Base-by-base conservation (phyloP, 2,329 filamentous ascomycete genomes). In the Juglanconis sp. region DNA sequence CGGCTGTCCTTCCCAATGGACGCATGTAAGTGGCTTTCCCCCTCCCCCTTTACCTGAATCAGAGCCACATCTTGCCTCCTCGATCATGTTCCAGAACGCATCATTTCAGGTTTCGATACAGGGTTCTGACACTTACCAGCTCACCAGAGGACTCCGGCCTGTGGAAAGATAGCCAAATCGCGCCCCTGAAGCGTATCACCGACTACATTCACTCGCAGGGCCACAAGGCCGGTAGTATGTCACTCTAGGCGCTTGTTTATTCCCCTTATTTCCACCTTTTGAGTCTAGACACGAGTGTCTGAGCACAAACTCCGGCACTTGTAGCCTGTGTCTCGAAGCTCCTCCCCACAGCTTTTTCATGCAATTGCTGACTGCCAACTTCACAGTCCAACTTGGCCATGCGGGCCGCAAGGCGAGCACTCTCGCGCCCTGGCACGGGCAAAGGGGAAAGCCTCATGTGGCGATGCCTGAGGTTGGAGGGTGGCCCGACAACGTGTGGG, bases 91-190 rank as follows among this genome's bases (percentile, higher is more conserved):
- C 24, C 24, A 24, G 24, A 24, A 24, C 24, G 24, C 24, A 24
- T 24, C 24, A 24, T 2, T 24, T 24, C 24, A 24, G 24, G 24
- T 24, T 24, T 24, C 24, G 24, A 24, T 24, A 24, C 24, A 47
- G 13, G 44, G 17, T 24, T 3, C 8, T 42, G 10, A 42, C 10
- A 42, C 38, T 11, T 13, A 10, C 10, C 4, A 48, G 46, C 77
- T 89, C 90, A 0, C 91, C 92, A 1, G 81, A 93, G 71, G 90
- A 94, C 71, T 76, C 79, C 11, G 92, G 93, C 0, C 76, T 97
- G 7, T 97, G 92, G 93, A 81, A 89, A 64, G 93, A 96, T 72
- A 86, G 82, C 38, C 93, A 97, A 72, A 88, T 93, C 62, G 87
- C 82, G 64, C 87, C 87, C 0, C 76, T 96, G 60, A 83, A 81